Evolutionary conservation across 1,284 basidiomycete species (phyloP), one percentile per base, ranked within the genome.

Genomic region (Fomes fomentarius): DNA sequence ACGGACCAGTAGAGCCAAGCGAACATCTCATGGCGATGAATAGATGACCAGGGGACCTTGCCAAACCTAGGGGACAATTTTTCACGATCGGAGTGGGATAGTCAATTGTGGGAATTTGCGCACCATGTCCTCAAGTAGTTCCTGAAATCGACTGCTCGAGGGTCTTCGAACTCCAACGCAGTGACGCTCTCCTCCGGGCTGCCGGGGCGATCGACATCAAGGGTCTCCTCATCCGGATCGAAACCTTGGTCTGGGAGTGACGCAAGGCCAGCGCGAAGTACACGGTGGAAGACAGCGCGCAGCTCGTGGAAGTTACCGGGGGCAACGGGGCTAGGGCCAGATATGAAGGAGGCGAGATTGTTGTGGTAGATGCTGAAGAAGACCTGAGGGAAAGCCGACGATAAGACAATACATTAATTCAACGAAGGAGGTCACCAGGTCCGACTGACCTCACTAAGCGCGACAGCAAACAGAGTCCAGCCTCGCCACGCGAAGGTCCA

Each of bases 1-100:
- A 91, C 85, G 12, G 84, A 81, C 94, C 94, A 96, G 53, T 92
- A 87, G 24, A 96, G 73, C 91, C 93, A 96, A 52, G 82, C 76
- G 39, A 79, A 78, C 52, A 94, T 76, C 66, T 94, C 84, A 37
- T 83, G 76, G 17, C 75, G 76, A 41, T 76, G 82, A 50, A 96
- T 81, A 10, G 80, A 76, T 0, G 88, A 87, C 90, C 91, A 94
- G 2, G 85, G 82, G 10, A 77, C 81, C 63, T 85, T 84, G 60
- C 81, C 73, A 71, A 95, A 93, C 93, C 91, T 77, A 57, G 39
- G n/a, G 12, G 2, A 77, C 26, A 35, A 15, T 19, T 22, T 26
- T 9, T 15, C 31, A 2, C 22, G 28, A 3, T 19, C 11, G 2
- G 12, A 15, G 21, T 12, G n/a, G 11, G 25, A n/a, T 47, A 25